Evolutionary conservation across 148 eudicot species (phyloP).

Genomic region (Gaultheria prostrata): DNA sequence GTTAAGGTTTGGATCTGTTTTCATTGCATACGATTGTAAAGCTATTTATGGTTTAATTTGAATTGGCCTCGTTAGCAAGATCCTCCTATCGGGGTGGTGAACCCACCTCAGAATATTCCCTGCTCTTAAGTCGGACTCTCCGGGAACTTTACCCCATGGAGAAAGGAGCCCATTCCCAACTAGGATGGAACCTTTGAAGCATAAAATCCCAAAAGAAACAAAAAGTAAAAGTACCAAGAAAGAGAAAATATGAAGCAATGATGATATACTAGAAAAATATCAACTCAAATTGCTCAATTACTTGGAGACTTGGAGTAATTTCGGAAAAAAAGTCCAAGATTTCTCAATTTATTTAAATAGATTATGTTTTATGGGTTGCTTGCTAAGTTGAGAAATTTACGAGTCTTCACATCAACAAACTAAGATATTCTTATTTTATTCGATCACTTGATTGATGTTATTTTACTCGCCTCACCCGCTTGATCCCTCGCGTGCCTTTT

Average conservation of each 20-base stretch:
- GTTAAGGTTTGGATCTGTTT: constrained; percentile 65
- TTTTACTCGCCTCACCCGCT: neutral
- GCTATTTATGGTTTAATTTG: neutral
- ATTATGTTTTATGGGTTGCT: neutral
- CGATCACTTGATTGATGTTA: neutral
- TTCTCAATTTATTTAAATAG: neutral
- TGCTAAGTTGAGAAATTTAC: neutral
- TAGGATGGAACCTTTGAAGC: neutral
- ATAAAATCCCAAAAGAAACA: neutral
- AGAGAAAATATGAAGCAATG: neutral
- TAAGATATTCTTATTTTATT: neutral
- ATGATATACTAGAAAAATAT: neutral
- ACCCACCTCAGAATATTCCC: neutral
- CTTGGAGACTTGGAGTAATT: no score
- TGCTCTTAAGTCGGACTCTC: neutral
- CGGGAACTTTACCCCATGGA: neutral
- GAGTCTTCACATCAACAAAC: neutral
- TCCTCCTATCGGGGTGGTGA: neutral
- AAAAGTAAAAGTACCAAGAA: neutral
- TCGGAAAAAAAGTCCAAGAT: neutral
- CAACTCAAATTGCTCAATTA: neutral
- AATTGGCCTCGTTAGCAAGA: neutral
- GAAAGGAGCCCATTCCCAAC: neutral
- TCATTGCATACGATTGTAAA: neutral
- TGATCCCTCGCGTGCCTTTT: neutral